Evolutionary conservation across 805 yeast genomes (phyloP).

Genomic region (Lipomyces chichibuensis): DNA sequence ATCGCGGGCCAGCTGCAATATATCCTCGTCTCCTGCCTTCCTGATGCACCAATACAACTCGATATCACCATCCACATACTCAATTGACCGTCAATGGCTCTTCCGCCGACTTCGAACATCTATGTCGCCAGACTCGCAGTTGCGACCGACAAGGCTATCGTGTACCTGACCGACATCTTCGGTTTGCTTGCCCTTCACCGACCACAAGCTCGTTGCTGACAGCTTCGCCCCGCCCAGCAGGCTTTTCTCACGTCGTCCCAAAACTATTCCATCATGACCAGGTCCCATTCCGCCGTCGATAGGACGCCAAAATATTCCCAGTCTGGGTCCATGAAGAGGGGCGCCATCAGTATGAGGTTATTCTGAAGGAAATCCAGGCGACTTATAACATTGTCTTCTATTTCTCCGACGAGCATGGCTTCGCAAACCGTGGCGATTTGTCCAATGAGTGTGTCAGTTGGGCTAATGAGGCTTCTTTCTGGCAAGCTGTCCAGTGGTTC

Average conservation of each 20-base stretch:
- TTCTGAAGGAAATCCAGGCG: slow-evolving; percentile 56
- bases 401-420: slow-evolving; percentile 73
- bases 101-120: slow-evolving; percentile 39
- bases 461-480: slow-evolving; percentile 68
- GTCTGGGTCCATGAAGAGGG: slow-evolving; percentile 58
- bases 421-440: slow-evolving; percentile 74
- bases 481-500: slow-evolving; percentile 35
- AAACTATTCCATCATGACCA: slow-evolving; percentile 61
- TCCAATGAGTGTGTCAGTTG: slow-evolving; percentile 55
- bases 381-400: slow-evolving; percentile 65
- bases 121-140: slow-evolving; percentile 49
- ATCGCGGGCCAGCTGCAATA: no score
- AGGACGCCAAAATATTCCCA: slow-evolving; percentile 21
- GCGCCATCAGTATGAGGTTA: slow-evolving; percentile 63
- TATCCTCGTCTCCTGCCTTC: no score
- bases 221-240: slow-evolving; percentile 52
- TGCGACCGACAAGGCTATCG: slow-evolving; percentile 51
- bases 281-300: slow-evolving; percentile 41
- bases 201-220: slow-evolving; percentile 49
- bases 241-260: slow-evolving; percentile 63
- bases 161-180: slow-evolving; percentile 63
- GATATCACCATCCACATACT: no score
- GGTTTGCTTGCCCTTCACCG: slow-evolving; percentile 62
- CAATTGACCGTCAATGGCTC: no score
- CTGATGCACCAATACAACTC: no score